A percentile compares a stretch with the other conserved stretches of the same genome.
phyloP scores from a whole-genome alignment of 1,284 basidiomycete species.

The Phylloboletellus chloephorus region DNA sequence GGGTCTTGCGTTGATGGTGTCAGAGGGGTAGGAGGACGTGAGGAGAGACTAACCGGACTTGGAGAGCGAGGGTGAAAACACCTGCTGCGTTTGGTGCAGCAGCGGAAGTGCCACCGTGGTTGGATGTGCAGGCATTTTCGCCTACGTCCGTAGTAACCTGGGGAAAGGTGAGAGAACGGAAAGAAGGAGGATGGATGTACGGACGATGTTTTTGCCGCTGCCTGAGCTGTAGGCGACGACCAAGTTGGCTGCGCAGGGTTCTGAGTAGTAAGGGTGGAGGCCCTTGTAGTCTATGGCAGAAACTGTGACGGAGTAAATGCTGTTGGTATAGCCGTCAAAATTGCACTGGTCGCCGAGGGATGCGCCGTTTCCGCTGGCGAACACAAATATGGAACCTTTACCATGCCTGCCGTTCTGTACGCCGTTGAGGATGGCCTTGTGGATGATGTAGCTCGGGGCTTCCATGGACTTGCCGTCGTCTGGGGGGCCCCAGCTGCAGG shows the following conservation, averaged over 20 bases:
- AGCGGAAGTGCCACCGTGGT: slow-evolving; percentile 95
- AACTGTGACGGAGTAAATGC: slow-evolving; percentile 94
- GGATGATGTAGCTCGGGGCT: slow-evolving; percentile 86
- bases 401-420: slow-evolving; percentile 87
- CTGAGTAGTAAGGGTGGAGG: slow-evolving; percentile 94
- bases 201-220: slow-evolving; percentile 86
- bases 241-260: slow-evolving; percentile 95
- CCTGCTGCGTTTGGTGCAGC: slow-evolving; percentile 95
- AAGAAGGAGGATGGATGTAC: slow-evolving; percentile 31
- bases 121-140: slow-evolving; percentile 74
- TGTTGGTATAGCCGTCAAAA: slow-evolving; percentile 99
- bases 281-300: slow-evolving; percentile 91
- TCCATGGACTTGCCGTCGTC: slow-evolving; percentile 97
- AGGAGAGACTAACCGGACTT: slow-evolving; percentile 59
- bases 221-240: slow-evolving; percentile 95
- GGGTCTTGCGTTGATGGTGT: slow-evolving; percentile 20
- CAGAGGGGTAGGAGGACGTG: slow-evolving; percentile 6
- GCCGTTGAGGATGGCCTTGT: slow-evolving; percentile 94
- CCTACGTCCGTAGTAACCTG: slow-evolving; percentile 95
- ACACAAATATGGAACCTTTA: slow-evolving; percentile 93
- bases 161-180: slow-evolving; percentile 15
- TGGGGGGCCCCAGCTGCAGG: slow-evolving; percentile 97
- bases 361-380: slow-evolving; percentile 97
- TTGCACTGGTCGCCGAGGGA: slow-evolving; percentile 94
- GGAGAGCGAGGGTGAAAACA: slow-evolving; percentile 82